These are phyloP conservation scores for Penicillium concentricum DNA, from an alignment of 2,329 filamentous ascomycete genomes.

Conservation along the genomic window DNA sequence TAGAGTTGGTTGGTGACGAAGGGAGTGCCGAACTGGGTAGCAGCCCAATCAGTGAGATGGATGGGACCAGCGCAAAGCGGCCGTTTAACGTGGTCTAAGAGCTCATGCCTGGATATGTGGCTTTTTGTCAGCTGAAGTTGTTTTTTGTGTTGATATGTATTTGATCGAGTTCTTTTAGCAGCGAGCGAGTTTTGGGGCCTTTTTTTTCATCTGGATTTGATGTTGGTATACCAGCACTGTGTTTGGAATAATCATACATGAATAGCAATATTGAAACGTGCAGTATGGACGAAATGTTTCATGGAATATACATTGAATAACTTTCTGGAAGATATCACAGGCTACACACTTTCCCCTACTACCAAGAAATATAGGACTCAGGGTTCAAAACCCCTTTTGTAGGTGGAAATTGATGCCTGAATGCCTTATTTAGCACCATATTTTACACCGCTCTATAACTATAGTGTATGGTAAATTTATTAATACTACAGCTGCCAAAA, in stretches of 20 bases:
- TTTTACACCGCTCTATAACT: too few species aligned
- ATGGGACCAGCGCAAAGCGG: neutral
- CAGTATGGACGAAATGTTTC: neutral
- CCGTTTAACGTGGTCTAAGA: neutral
- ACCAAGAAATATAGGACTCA: too few species aligned
- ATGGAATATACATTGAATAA: neutral
- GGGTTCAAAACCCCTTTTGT: too few species aligned
- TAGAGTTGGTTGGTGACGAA: conserved; percentile 7
- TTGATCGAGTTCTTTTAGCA: neutral
- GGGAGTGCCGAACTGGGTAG: conserved; percentile 6
- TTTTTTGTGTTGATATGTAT: neutral
- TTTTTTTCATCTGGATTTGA: neutral
- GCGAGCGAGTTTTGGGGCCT: neutral
- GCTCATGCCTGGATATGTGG: too few species aligned
- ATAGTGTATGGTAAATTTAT: too few species aligned
- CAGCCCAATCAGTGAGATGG: conserved; percentile 12
- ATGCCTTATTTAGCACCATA: too few species aligned
- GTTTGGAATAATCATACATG: neutral
- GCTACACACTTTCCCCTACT: too few species aligned
- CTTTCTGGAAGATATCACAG: too few species aligned
- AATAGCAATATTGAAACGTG: neutral
- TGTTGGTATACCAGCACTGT: neutral
- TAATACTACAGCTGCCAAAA: too few species aligned
- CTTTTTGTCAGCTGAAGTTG: neutral
- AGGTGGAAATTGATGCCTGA: too few species aligned